Conservation (phyloP, 2,329 filamentous ascomycete genomes). For the Parasarocladium wereldwijsianum region DNA sequence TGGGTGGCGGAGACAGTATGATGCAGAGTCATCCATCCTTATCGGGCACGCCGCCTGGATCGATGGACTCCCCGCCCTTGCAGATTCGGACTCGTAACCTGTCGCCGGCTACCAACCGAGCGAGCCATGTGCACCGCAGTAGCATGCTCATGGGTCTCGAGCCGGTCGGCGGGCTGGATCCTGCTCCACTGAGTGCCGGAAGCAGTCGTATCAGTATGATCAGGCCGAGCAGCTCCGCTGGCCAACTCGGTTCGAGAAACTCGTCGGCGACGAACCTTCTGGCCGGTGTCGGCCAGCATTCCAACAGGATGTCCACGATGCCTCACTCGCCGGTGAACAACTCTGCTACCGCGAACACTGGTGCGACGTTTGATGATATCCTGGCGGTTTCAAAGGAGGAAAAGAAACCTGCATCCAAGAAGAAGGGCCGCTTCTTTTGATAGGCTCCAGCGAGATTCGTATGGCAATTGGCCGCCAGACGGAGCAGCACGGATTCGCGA, state of each 20-base stretch:
- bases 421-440: conserved; percentile 26
- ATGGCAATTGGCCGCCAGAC: no score
- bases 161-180: conserved; percentile 20
- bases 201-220: no score
- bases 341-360: conserved; percentile 10
- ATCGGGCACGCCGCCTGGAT: conserved; percentile 11
- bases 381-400: conserved; percentile 18
- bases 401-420: conserved; percentile 19
- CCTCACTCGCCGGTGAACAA: conserved; percentile 8
- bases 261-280: conserved; percentile 21
- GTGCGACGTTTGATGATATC: conserved; percentile 34
- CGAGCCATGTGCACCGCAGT: conserved; percentile 21
- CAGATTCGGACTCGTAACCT: conserved; percentile 23
- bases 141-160: conserved; percentile 29
- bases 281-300: conserved; percentile 10
- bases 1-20: conserved; percentile 13
- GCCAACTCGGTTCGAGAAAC: conserved; percentile 7
- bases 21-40: conserved; percentile 9
- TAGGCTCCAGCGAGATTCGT: no score
- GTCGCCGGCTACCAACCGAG: conserved; percentile 20
- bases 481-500: no score
- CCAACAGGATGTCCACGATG: conserved; percentile 4
- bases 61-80: conserved; percentile 13
- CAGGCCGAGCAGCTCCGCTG: background rate
- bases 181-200: no score